Evolutionary conservation across 108 stramenopile species (phyloP).

Genomic region (Hondaea fermentalgiana): DNA sequence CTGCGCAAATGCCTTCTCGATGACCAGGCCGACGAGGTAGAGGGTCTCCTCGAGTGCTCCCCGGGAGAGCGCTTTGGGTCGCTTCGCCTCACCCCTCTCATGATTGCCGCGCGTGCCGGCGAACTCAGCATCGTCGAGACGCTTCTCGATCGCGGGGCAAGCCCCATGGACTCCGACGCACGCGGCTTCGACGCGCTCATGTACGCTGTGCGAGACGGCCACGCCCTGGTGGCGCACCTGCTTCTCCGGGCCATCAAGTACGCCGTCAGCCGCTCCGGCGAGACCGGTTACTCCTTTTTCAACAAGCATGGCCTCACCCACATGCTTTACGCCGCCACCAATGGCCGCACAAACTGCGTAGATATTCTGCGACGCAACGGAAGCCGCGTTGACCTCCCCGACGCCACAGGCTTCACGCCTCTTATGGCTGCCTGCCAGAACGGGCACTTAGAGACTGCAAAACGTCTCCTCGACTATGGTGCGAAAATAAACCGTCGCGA

Average conservation of each 20-base stretch:
- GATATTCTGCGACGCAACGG: not conserved
- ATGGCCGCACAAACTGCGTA: not conserved
- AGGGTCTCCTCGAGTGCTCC: not conserved
- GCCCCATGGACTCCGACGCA: not conserved
- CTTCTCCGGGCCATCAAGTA: not conserved
- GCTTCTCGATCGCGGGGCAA: not conserved
- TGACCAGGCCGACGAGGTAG: not conserved
- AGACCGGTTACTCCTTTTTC: not conserved
- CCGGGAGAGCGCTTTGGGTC: not conserved
- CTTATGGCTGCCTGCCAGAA: constrained; percentile 7
- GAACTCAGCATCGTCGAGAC: not conserved
- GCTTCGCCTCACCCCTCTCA: not conserved
- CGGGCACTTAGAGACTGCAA: not conserved
- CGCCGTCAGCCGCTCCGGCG: not conserved
- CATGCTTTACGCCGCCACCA: constrained; percentile 11
- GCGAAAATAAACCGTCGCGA: not conserved
- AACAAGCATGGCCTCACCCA: not conserved
- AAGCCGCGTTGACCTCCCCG: not conserved
- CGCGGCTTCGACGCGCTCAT: not conserved
- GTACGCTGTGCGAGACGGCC: constrained; percentile 5
- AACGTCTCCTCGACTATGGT: not conserved
- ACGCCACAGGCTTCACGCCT: not conserved
- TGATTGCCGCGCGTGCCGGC: not conserved
- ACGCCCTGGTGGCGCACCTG: not conserved
- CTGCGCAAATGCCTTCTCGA: not conserved